Percentiles rank a stretch among this genome's conserved stretches.
Conservation (phyloP, 441 rosid genomes). For the Adansonia grandidieri region DNA sequence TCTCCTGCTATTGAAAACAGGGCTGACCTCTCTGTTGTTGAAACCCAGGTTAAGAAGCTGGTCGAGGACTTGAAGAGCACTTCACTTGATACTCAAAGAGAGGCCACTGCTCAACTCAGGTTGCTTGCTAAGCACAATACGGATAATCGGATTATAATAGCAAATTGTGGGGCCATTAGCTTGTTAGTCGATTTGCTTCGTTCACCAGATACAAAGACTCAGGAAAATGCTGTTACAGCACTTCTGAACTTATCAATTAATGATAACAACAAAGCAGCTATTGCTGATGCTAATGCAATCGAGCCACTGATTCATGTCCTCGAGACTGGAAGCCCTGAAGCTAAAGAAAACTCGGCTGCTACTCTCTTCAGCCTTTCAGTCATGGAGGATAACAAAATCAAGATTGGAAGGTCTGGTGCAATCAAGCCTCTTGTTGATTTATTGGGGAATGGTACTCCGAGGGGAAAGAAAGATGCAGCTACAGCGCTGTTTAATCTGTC, state of each 20-base stretch:
- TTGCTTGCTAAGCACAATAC: slow-evolving; percentile 73
- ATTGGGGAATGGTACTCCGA: slow-evolving; percentile 74
- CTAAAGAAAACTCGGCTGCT: slow-evolving; percentile 84
- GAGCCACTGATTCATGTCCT: slow-evolving; percentile 79
- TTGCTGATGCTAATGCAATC: slow-evolving; percentile 73
- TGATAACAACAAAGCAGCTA: slow-evolving; percentile 75
- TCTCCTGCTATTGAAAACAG: slow-evolving; percentile 61
- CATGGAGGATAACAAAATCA: slow-evolving; percentile 75
- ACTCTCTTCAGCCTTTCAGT: slow-evolving; percentile 87
- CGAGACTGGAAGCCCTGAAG: slow-evolving; percentile 76
- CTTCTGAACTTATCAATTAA: slow-evolving; percentile 89
- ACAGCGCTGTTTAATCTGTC: slow-evolving; percentile 88
- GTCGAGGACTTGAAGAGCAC: slow-evolving; percentile 66
- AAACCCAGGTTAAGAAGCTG: slow-evolving; percentile 64
- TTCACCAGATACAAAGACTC: slow-evolving; percentile 57
- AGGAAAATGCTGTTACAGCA: slow-evolving; percentile 84
- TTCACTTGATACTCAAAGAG: slow-evolving; percentile 63
- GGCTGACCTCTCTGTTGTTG: slow-evolving; percentile 74
- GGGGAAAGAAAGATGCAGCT: slow-evolving; percentile 98
- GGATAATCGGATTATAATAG: slow-evolving; percentile 82
- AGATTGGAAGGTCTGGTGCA: slow-evolving; percentile 87
- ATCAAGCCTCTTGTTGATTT: slow-evolving; percentile 81
- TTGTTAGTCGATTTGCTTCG: slow-evolving; percentile 60
- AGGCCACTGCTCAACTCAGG: slow-evolving; percentile 59
- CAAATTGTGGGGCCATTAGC: slow-evolving; percentile 66